Percentiles rank a stretch among this genome's conserved stretches.
Conservation (phyloP, 306 rosid species). For the Quercus rubra region DNA sequence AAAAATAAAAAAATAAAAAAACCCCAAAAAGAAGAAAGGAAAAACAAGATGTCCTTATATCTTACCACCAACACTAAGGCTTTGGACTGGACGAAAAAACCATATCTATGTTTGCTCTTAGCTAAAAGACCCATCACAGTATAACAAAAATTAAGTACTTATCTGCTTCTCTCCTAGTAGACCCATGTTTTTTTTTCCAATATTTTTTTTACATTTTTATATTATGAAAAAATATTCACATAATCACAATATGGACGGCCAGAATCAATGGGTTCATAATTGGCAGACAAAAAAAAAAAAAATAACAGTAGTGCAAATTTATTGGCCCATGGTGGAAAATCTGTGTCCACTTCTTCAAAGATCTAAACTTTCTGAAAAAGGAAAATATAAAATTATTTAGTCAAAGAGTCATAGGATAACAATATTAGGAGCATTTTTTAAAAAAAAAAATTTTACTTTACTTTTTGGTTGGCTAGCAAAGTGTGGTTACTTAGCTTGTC, state of each 20-base stretch:
- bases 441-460: neutral
- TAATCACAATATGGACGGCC: slow-evolving; percentile 4
- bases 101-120: neutral
- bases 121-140: no score
- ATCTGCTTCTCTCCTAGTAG: neutral
- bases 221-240: neutral
- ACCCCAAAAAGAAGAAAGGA: neutral
- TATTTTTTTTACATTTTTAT: neutral
- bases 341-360: slow-evolving; percentile 14
- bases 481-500: slow-evolving; percentile 34
- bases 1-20: no score
- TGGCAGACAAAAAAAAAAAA: slow-evolving; percentile 8
- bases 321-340: slow-evolving; percentile 20
- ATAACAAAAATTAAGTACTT: neutral
- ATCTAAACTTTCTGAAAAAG: slow-evolving; percentile 4
- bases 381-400: slow-evolving; percentile 1
- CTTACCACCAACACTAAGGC: slow-evolving; percentile 9
- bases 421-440: neutral
- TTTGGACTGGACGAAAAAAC: slow-evolving; percentile 8
- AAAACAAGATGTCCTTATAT: no score
- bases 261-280: slow-evolving; percentile 15
- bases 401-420: neutral
- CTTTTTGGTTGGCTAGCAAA: slow-evolving; percentile 25
- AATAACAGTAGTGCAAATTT: neutral
- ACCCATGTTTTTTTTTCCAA: neutral